These are phyloP conservation scores for Lecanicillium sp. DNA, from an alignment of 2,329 filamentous ascomycete genomes.

Conservation along the genomic window DNA sequence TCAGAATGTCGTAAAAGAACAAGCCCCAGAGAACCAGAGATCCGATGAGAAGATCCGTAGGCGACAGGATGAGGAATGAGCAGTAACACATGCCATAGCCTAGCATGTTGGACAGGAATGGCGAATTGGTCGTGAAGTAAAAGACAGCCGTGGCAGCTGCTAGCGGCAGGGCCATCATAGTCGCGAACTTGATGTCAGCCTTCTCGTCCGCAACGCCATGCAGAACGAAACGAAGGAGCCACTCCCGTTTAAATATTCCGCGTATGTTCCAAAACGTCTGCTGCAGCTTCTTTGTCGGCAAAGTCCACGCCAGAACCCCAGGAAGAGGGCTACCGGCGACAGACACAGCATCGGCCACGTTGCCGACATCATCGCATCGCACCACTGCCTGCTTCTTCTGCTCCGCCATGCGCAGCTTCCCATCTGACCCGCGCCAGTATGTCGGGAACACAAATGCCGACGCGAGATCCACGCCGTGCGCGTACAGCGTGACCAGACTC, in stretches of 20 bases:
- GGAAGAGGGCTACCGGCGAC: conserved; percentile 27
- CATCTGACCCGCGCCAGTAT: conserved; percentile 50
- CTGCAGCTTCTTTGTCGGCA: conserved; percentile 18
- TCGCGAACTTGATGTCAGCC: conserved; percentile 49
- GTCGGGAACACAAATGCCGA: conserved; percentile 67
- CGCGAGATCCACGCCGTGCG: conserved; percentile 61
- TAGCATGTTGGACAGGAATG: conserved; percentile 71
- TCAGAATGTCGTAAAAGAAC: conserved; percentile 93
- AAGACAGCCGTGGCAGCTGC: conserved; percentile 49
- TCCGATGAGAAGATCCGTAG: conserved; percentile 79
- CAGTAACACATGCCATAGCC: conserved; percentile 84
- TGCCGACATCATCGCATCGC: conserved; percentile 30
- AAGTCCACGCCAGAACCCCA: conserved; percentile 29
- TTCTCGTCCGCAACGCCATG: conserved; percentile 44
- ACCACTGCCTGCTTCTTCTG: conserved; percentile 33
- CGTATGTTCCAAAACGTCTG: conserved; percentile 43
- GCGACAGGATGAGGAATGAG: conserved; percentile 76
- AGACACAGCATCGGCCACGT: conserved; percentile 20
- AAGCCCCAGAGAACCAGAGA: conserved; percentile 70
- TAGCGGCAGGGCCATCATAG: conserved; percentile 49
- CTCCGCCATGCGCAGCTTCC: conserved; percentile 41
- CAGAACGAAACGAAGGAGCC: conserved; percentile 44
- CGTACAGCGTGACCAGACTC: conserved; percentile 65
- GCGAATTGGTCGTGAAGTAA: conserved; percentile 60
- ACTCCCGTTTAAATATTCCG: conserved; percentile 43